phyloP scores from a whole-genome alignment of 1,284 basidiomycete genomes.

The Mycena citricolor region DNA sequence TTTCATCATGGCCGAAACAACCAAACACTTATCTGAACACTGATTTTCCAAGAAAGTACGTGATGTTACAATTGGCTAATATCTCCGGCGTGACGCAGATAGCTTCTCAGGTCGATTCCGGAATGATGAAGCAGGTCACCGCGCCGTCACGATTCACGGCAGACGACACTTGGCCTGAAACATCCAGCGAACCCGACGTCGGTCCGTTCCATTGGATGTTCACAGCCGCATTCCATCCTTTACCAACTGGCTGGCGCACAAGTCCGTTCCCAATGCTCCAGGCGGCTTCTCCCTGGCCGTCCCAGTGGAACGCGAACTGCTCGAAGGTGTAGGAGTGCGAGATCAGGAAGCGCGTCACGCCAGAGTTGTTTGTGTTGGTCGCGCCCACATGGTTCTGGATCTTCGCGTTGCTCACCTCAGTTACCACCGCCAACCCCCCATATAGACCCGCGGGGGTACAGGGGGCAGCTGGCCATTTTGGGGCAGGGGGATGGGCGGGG shows the following conservation, averaged over 20 bases:
- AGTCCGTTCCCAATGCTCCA: conserved; percentile 1
- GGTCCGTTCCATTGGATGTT: background rate
- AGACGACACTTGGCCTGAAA: background rate
- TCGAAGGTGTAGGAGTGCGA: conserved; percentile 5
- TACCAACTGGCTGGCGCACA: conserved; percentile 3
- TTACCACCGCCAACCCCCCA: too few species aligned
- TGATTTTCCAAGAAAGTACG: too few species aligned
- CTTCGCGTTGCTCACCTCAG: conserved; percentile 1
- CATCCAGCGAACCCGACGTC: background rate
- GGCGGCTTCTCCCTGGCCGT: conserved; percentile 1
- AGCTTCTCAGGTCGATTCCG: background rate
- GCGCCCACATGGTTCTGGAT: background rate
- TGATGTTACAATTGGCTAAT: too few species aligned
- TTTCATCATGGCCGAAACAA: too few species aligned
- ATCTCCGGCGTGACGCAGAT: too few species aligned
- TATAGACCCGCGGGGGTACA: too few species aligned
- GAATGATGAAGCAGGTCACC: conserved; percentile 8
- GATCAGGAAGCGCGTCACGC: conserved; percentile 5
- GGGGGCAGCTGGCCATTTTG: too few species aligned
- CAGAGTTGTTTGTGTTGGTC: conserved; percentile 1
- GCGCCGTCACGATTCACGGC: conserved; percentile 1
- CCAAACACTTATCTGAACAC: too few species aligned
- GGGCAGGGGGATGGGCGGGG: too few species aligned
- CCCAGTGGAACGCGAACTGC: conserved; percentile 5
- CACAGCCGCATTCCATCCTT: background rate